Conservation (phyloP, 768 basidiomycete species). For the Hortiboletus campestris region DNA sequence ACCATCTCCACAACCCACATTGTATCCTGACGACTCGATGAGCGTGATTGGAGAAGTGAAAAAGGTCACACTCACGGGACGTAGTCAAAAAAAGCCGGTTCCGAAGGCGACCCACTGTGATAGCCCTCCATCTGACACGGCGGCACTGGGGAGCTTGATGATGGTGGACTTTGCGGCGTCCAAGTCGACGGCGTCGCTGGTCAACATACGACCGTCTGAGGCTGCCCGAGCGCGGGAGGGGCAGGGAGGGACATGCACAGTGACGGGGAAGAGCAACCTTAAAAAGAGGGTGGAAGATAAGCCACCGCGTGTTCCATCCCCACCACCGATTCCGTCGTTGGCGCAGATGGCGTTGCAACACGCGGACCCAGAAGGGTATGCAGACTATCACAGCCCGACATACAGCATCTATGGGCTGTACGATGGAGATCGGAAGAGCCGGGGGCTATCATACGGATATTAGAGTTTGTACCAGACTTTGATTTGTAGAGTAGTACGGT, state of each 20-base stretch:
- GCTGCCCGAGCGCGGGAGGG: conserved; percentile 29
- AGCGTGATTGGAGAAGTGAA: conserved; percentile 49
- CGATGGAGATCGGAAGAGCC: conserved; percentile 58
- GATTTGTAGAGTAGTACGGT: conserved; percentile 13
- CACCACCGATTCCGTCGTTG: conserved; percentile 68
- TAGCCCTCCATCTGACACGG: conserved; percentile 37
- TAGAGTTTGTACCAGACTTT: conserved; percentile 9
- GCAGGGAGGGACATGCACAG: conserved; percentile 2
- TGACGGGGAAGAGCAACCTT: conserved; percentile 23
- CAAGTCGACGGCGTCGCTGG: conserved; percentile 35
- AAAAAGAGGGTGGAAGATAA: conserved; percentile 48
- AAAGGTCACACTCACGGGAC: conserved; percentile 24
- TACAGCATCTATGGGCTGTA: conserved; percentile 82
- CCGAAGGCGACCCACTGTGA: conserved; percentile 25
- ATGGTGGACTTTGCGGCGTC: conserved; percentile 52
- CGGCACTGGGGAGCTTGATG: conserved; percentile 59
- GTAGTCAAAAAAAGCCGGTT: conserved; percentile 34
- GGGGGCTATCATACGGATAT: conserved; percentile 26
- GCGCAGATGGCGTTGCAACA: conserved; percentile 73
- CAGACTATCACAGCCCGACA: conserved; percentile 73
- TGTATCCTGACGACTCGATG: conserved; percentile 73
- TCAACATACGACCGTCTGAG: conserved; percentile 30
- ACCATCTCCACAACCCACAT: conserved; percentile 58
- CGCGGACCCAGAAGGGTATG: conserved; percentile 57
- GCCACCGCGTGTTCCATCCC: conserved; percentile 79